phyloP scores from a whole-genome alignment of 2,329 filamentous ascomycete genomes.

The Botryotinia calthae region DNA sequence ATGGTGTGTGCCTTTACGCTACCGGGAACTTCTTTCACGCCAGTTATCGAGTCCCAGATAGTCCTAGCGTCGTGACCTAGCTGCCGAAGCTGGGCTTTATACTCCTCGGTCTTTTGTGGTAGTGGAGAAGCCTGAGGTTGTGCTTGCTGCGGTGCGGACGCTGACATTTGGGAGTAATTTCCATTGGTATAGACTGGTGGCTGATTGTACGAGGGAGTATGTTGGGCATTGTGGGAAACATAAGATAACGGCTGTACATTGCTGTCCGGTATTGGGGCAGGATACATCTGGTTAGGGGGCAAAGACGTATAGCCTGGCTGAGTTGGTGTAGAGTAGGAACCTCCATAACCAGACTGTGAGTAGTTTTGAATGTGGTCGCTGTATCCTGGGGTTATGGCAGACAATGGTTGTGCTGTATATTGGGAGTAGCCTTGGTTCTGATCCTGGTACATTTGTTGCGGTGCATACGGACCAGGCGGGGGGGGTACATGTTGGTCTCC shows the following conservation, averaged over 20 bases:
- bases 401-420: constrained; percentile 32
- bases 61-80: constrained; percentile 56
- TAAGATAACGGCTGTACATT: constrained; percentile 27
- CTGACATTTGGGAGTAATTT: neutral
- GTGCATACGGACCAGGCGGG: constrained; percentile 36
- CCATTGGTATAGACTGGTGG: constrained; percentile 30
- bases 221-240: constrained; percentile 26
- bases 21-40: constrained; percentile 59
- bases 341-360: constrained; percentile 33
- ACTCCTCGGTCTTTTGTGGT: constrained; percentile 43
- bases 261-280: constrained; percentile 25
- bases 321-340: constrained; percentile 27
- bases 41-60: constrained; percentile 60
- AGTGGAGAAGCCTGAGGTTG: constrained; percentile 22
- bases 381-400: constrained; percentile 28
- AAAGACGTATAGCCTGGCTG: constrained; percentile 29
- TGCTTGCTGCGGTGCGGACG: constrained; percentile 15
- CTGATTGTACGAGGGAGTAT: constrained; percentile 29
- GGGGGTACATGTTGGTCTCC: constrained; percentile 37
- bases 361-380: constrained; percentile 31
- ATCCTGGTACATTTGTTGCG: constrained; percentile 33
- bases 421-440: constrained; percentile 26
- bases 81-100: constrained; percentile 50
- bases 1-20: constrained; percentile 62
- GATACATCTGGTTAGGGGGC: constrained; percentile 27